Evolutionary conservation across 805 yeast genomes (phyloP), one percentile per base, ranked within the genome.

Genomic region (Metschnikowia kunwiensis): DNA sequence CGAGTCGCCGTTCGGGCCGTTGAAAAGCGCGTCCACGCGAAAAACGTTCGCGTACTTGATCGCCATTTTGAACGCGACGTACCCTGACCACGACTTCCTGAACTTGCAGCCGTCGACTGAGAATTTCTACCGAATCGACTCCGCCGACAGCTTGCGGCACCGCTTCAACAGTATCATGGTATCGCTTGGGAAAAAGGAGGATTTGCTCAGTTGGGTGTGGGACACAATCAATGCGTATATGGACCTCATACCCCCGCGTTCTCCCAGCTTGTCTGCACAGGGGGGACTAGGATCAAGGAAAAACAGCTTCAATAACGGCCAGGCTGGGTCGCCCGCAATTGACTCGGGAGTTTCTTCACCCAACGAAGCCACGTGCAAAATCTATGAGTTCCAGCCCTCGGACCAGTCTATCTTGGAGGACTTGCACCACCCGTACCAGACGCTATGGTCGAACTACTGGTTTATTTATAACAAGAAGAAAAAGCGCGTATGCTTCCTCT

Each of bases 1-100:
- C 28, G 71, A 61, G 30, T 60, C 87, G 2, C 97, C 97, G 1
- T 93, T 93, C 64, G 98, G 98, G 0, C 95, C 97, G 0, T 70
- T 93, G 22, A 84, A 82, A 53, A 82, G 82, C 50, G 77, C 82
- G n/a, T 79, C 93, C 1, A 83, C 95, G 29, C 75, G 96, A 46
- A 82, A 87, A 59, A 80, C 89, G 1, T 93, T 91, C 66, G 93
- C 96, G 0, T 86, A 89, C 55, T 67, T 93, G 31, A 86, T 93
- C 41, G 93, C 95, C 1, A 88, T 89, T 23, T 70, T 93, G 35
- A 93, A 93, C 58, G 85, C 94, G 6, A 82, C 94, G 4, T 91
- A 86, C 55, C 97, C 98, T 0, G 98, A 93, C 58, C 96, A 93
- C 54, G 98, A 93, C 55, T 93, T 91, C 52, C 75, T 94, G 9